phyloP scores from a whole-genome alignment of 352 stramenopile species.

The Globisporangium abappressorium region DNA sequence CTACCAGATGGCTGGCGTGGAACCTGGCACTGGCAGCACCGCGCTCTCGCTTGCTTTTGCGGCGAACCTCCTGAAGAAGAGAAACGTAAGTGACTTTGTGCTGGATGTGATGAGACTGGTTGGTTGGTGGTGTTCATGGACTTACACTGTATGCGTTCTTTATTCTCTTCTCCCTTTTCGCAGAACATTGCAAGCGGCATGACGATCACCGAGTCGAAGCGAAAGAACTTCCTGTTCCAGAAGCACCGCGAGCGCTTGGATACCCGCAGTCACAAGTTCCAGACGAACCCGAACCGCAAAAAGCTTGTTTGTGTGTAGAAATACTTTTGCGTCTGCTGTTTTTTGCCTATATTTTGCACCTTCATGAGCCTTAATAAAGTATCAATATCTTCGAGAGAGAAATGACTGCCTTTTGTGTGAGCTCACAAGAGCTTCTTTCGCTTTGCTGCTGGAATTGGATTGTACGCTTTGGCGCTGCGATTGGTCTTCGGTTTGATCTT shows the following conservation, averaged over 20 bases:
- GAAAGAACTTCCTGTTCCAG: constrained; percentile 70
- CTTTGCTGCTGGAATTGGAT: constrained; percentile 10
- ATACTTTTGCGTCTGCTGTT: constrained; percentile 10
- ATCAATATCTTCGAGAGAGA: constrained; percentile 17
- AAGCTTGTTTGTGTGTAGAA: constrained; percentile 77
- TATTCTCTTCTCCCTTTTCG: constrained; percentile 10
- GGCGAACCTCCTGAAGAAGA: constrained; percentile 76
- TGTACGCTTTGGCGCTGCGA: background rate
- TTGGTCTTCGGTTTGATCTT: background rate
- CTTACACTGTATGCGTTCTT: background rate
- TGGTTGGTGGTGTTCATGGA: constrained; percentile 1
- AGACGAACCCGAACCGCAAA: constrained; percentile 79
- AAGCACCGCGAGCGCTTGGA: constrained; percentile 82
- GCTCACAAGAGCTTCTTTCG: constrained; percentile 21
- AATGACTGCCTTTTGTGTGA: background rate
- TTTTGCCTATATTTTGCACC: constrained; percentile 7
- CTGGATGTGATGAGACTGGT: background rate
- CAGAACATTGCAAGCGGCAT: constrained; percentile 77
- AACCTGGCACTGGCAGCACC: constrained; percentile 50
- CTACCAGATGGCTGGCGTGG: constrained; percentile 71
- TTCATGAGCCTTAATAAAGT: constrained; percentile 12
- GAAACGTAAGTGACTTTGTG: constrained; percentile 43
- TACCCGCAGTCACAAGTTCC: constrained; percentile 81
- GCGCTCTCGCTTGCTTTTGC: constrained; percentile 78
- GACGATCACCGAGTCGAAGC: constrained; percentile 64